Percentiles rank a stretch among this genome's conserved stretches.
These are phyloP conservation scores for Xylaria polymorpha DNA, from an alignment of 2,329 filamentous ascomycete genomes.

Conservation along the genomic window DNA sequence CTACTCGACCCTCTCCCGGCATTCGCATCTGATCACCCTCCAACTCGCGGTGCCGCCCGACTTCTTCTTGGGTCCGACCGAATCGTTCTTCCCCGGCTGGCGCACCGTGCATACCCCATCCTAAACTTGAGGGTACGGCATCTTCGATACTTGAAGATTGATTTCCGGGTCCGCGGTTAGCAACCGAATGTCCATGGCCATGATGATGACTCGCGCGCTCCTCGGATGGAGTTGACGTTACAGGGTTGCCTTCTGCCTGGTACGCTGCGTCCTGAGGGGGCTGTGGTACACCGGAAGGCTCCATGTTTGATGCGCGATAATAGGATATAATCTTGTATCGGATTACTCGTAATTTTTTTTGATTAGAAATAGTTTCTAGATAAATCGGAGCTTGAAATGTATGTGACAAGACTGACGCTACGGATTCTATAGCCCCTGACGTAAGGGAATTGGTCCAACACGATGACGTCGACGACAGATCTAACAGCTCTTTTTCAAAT, in stretches of 20 bases:
- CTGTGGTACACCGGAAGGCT: slow-evolving; percentile 46
- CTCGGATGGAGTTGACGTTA: slow-evolving; percentile 45
- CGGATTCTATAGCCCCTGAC: slow-evolving; percentile 13
- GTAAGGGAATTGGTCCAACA: slow-evolving; percentile 9
- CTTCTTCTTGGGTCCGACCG: slow-evolving; percentile 41
- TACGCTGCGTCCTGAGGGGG: slow-evolving; percentile 46
- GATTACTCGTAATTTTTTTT: neutral
- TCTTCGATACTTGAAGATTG: slow-evolving; percentile 38
- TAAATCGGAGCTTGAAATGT: neutral
- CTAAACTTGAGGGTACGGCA: slow-evolving; percentile 46
- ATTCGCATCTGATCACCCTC: slow-evolving; percentile 49
- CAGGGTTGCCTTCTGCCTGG: slow-evolving; percentile 44
- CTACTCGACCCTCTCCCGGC: slow-evolving; percentile 47
- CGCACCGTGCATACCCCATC: slow-evolving; percentile 44
- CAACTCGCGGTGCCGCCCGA: slow-evolving; percentile 42
- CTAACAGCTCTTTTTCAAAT: neutral
- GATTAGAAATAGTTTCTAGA: neutral
- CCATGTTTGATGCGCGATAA: slow-evolving; percentile 34
- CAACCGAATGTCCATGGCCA: slow-evolving; percentile 29
- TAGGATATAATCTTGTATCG: neutral
- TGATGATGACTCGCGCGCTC: slow-evolving; percentile 38
- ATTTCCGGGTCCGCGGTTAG: slow-evolving; percentile 40
- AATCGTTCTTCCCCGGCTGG: slow-evolving; percentile 43
- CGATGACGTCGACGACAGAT: slow-evolving; percentile 29
- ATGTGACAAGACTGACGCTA: neutral